Evolutionary conservation across 140 eudicot genomes (phyloP).

Genomic region (Cichorium intybus): DNA sequence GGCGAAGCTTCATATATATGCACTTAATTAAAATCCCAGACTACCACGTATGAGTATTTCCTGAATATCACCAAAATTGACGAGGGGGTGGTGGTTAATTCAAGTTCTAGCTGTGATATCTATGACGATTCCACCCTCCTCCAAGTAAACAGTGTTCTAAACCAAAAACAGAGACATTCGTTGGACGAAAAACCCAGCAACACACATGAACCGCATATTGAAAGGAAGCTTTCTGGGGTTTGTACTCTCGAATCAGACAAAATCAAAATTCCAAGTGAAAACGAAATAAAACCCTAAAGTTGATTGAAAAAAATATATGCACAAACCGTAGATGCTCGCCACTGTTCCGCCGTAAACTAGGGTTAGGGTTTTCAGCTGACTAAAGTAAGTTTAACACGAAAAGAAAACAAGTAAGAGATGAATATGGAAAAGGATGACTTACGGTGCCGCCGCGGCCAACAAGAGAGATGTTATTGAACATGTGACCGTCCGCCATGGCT

Average conservation of each 20-base stretch:
- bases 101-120: not conserved
- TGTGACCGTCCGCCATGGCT: slow-evolving; percentile 86
- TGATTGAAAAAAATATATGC: not conserved
- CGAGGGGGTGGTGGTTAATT: not conserved
- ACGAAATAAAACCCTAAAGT: slow-evolving; percentile 18
- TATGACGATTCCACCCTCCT: not conserved
- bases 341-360: slow-evolving; percentile 16
- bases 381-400: not conserved
- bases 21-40: not conserved
- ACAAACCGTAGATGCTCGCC: not conserved
- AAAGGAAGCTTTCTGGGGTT: not conserved
- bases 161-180: not conserved
- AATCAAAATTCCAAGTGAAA: not conserved
- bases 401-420: not conserved
- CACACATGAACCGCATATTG: not conserved
- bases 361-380: slow-evolving; percentile 33
- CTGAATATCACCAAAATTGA: not conserved
- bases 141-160: slow-evolving; percentile 7
- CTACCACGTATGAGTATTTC: not conserved
- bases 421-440: slow-evolving; percentile 16
- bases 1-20: not conserved
- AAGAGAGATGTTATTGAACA: slow-evolving; percentile 84
- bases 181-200: not conserved
- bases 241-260: not conserved
- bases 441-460: slow-evolving; percentile 98